Evolutionary conservation across 228 moss, liverwort and hornwort species (phyloP).

Genomic region (Sphagnum fallax): DNA sequence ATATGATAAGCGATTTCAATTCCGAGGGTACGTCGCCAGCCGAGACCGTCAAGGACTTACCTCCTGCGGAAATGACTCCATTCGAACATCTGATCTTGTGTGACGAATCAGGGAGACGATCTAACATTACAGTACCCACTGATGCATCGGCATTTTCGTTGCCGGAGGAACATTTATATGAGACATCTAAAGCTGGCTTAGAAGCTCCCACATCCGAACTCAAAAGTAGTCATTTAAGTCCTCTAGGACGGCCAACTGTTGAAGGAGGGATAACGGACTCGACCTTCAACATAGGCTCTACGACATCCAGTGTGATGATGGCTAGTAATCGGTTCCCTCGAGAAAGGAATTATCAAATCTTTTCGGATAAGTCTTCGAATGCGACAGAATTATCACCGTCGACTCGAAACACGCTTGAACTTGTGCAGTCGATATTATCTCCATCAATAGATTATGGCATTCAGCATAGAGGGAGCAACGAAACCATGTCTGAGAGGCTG

Average conservation of each 20-base stretch:
- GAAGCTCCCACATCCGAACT: neutral
- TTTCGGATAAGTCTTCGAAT: neutral
- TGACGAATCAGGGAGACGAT: neutral
- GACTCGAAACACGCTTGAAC: neutral
- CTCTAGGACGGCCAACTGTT: neutral
- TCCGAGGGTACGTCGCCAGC: neutral
- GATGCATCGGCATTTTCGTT: too few relatives aligned
- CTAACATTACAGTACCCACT: neutral
- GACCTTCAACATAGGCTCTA: neutral
- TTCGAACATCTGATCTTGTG: neutral
- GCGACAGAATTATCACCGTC: neutral
- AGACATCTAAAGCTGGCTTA: neutral
- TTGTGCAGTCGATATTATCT: neutral
- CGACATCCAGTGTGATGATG: neutral
- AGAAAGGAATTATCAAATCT: neutral
- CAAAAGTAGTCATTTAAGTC: too few relatives aligned
- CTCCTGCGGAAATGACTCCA: neutral
- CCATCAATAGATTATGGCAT: too few relatives aligned
- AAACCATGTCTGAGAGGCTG: too few relatives aligned
- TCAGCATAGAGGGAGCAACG: too few relatives aligned
- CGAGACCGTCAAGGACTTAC: neutral
- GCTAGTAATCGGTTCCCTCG: neutral
- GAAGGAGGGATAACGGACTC: neutral
- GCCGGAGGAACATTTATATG: too few relatives aligned
- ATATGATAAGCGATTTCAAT: neutral